Evolutionary conservation across 192 early-diverging fungal genomes (phyloP).

Genomic region (Blastocladiella britannica): DNA sequence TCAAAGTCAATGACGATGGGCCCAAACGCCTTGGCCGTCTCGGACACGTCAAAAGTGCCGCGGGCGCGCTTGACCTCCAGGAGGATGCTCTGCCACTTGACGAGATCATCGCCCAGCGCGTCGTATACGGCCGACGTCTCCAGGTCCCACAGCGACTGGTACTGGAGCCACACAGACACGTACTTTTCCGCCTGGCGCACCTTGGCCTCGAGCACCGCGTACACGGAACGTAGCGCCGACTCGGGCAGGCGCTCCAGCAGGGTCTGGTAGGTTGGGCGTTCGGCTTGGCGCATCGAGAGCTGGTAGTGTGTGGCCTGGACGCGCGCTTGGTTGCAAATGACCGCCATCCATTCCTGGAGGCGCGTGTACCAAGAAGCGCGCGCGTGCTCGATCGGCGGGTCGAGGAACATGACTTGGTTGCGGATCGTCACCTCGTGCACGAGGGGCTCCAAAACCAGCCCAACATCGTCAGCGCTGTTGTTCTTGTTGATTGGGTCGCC

Average conservation of each 20-base stretch:
- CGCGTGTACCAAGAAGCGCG: conserved; percentile 68
- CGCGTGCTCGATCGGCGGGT: conserved; percentile 89
- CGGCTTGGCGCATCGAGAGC: conserved; percentile 10
- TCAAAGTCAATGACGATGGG: conserved; percentile 80
- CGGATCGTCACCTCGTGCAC: conserved; percentile 74
- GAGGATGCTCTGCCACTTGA: conserved; percentile 81
- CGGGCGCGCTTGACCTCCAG: conserved; percentile 85
- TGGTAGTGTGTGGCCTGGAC: conserved; percentile 85
- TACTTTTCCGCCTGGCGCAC: conserved; percentile 57
- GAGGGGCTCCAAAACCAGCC: conserved; percentile 31
- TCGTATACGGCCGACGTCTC: conserved; percentile 64
- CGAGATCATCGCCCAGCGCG: conserved; percentile 68
- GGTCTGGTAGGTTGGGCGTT: conserved; percentile 14
- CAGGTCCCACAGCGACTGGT: conserved; percentile 97
- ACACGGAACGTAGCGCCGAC: conserved; percentile 50
- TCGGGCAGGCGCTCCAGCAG: conserved; percentile 47
- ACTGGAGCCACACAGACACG: conserved; percentile 84
- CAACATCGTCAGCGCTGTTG: conserved; percentile 15
- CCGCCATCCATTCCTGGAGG: conserved; percentile 82
- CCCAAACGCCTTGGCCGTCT: conserved; percentile 71
- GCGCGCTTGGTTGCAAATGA: conserved; percentile 63
- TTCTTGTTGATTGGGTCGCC: too few species aligned
- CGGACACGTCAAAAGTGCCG: conserved; percentile 87
- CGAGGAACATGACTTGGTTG: conserved; percentile 91
- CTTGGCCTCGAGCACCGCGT: conserved; percentile 61